Conservation (phyloP, 2,329 filamentous ascomycete genomes). For the Ambrosiella cleistominuta region DNA sequence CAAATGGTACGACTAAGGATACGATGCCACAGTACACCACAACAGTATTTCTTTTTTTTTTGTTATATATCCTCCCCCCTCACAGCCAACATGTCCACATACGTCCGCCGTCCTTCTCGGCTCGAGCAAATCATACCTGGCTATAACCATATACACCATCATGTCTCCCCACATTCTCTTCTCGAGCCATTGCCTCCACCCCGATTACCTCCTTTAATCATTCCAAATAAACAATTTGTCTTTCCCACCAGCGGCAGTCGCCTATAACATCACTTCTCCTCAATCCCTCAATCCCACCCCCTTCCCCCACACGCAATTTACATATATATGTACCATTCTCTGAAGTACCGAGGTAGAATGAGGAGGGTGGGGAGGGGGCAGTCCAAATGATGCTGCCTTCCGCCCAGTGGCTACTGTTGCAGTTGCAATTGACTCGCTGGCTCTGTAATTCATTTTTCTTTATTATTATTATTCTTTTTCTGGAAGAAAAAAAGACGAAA, state of each 20-base stretch:
- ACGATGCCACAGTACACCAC: background rate
- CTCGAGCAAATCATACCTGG: background rate
- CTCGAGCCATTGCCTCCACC: background rate
- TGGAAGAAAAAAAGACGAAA: too few relatives aligned
- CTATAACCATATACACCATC: background rate
- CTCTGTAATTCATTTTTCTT: too few relatives aligned
- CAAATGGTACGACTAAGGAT: background rate
- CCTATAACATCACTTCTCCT: background rate
- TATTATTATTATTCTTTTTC: too few relatives aligned
- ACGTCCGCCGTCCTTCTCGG: background rate
- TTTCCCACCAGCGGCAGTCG: background rate
- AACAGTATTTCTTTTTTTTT: background rate
- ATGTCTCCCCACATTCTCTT: background rate
- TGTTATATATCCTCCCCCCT: too few relatives aligned
- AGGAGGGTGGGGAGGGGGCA: too few relatives aligned
- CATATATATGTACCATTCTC: too few relatives aligned
- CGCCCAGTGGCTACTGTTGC: too few relatives aligned
- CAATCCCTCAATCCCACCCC: background rate
- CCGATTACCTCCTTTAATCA: background rate
- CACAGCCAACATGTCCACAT: background rate
- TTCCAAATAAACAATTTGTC: background rate
- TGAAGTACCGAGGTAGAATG: too few relatives aligned
- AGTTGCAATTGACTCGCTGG: too few relatives aligned
- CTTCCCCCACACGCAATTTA: background rate
- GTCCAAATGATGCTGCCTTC: too few relatives aligned